Base-by-base conservation (phyloP, 345 rosid genomes). In the Lumnitzera littorea region DNA sequence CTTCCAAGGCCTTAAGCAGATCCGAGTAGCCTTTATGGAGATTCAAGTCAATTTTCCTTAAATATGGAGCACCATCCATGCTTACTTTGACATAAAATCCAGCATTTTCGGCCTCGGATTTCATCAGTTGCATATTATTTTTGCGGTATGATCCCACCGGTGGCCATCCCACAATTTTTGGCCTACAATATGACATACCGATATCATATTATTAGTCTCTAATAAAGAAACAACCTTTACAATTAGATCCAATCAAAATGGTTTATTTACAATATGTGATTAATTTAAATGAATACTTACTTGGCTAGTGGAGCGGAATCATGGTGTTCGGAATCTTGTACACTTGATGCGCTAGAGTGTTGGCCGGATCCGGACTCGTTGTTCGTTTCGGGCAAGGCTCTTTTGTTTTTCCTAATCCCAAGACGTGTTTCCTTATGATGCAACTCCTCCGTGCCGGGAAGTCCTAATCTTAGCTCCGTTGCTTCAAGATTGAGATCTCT, bases 11-110 rank as follows among this genome's bases (percentile, higher is more conserved):
- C 62, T 69, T 71, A 2, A 89, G 76, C 41, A 89, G 80, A 63
- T 84, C 82, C 13, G 65, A 57, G 55, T 89, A 86, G 20, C 80
- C 82, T n/a, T 72, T 52, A 72, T 81, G 84, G 60, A 67, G 69
- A 55, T 84, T 86, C 24, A 89, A 80, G 64, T 89, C 85, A 56
- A 89, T 79, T 60, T 89, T 89, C 58, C 96, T 84, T 1, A 89
- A 84, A 52, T 84, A 89, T 9, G 96, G 96, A 15, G 94, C 91
- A 46, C 96, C 92, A 53, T 86, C 96, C 96, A 86, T 84, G 76
- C 96, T 89, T 36, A 88, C 92, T 80, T 88, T 89, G 69, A 89
- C 85, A 36, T 76, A 86, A 29, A 83, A 78, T 70, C 88, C 89
- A 23, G 62, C 46, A 15, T 58, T 50, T 17, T 82, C 82, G 12